Evolutionary conservation across 768 basidiomycete genomes (phyloP).

Genomic region (Kwoniella sp.): DNA sequence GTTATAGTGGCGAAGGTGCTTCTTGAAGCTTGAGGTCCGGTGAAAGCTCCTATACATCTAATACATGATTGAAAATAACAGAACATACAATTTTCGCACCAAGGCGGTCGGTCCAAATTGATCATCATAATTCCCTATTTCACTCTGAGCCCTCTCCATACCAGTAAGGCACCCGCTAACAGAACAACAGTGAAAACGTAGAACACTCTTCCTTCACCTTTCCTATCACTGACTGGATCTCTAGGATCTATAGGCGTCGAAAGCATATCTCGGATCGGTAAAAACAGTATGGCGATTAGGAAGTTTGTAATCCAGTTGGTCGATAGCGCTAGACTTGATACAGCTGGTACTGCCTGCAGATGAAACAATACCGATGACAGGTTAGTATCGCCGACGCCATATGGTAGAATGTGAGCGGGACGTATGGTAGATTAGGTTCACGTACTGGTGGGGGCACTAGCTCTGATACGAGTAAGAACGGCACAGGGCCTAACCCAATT

Average conservation of each 20-base stretch:
- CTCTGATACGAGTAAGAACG: constrained; percentile 89
- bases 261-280: constrained; percentile 77
- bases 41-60: too few relatives aligned
- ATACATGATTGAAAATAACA: neutral
- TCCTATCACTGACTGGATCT: constrained; percentile 56
- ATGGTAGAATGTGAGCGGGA: too few relatives aligned
- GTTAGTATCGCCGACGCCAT: too few relatives aligned
- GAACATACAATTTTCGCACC: neutral
- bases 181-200: constrained; percentile 75
- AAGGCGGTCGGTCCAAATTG: neutral
- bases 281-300: constrained; percentile 76
- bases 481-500: constrained; percentile 84
- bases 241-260: constrained; percentile 28
- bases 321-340: constrained; percentile 74
- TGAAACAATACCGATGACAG: neutral
- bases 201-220: constrained; percentile 83
- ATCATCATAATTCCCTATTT: neutral
- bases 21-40: too few relatives aligned
- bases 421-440: too few relatives aligned
- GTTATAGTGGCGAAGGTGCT: too few relatives aligned
- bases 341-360: constrained; percentile 71
- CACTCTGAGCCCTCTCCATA: constrained; percentile 32
- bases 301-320: constrained; percentile 84
- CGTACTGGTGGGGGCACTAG: constrained; percentile 77
- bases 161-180: constrained; percentile 39